Base-by-base conservation (phyloP, 1,139 yeast species). In the Arxiozyma telluris region DNA sequence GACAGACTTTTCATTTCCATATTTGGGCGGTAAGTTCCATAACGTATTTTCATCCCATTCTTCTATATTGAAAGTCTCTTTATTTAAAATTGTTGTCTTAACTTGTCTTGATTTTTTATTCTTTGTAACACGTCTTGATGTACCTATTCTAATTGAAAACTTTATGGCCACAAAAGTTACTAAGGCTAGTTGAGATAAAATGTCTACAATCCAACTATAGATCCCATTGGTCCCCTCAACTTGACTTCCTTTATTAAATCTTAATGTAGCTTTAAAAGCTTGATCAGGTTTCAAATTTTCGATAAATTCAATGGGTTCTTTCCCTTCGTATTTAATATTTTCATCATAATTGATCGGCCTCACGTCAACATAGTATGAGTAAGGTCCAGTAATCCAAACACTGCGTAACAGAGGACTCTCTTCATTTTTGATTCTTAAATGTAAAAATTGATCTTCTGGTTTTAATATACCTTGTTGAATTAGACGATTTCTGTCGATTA, bases 341-440 rank as follows among this genome's bases (percentile, higher is more conserved):
- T 68, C 72, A 54, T 74, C 63, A 61, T 76, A 82, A 57, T 78
- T 76, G 59, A 65, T 61, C 0, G 87, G 87, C 11, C 81, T 73
- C 4, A 82, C 79, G 65, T 82, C 86, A 55, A 81, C 75, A 59
- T 82, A 82, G 25, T 82, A 66, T 3, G 80, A 73, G 60, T 81
- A 82, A 0, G 87, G 87, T 0, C 87, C 87, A 41, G 80, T 77
- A 39, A 82, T 62, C 59, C 81, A 83, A 41, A 82, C 72, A 1
- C 87, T 83, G 49, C 84, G 65, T 23, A 82, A 71, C 8, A 78
- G 61, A 1, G 81, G 68, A 47, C 68, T 73, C 59, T 81, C 86
- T 25, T 71, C 68, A 64, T 82, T 82, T 59, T 77, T 78, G 41
- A 81, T 67, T 25, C 80, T 70, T 41, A 81, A 47, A 60, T 63